Percentiles rank a stretch among this genome's conserved stretches.
Conservation (phyloP, 2,329 filamentous ascomycete genomes). For the Penicillium expansum region DNA sequence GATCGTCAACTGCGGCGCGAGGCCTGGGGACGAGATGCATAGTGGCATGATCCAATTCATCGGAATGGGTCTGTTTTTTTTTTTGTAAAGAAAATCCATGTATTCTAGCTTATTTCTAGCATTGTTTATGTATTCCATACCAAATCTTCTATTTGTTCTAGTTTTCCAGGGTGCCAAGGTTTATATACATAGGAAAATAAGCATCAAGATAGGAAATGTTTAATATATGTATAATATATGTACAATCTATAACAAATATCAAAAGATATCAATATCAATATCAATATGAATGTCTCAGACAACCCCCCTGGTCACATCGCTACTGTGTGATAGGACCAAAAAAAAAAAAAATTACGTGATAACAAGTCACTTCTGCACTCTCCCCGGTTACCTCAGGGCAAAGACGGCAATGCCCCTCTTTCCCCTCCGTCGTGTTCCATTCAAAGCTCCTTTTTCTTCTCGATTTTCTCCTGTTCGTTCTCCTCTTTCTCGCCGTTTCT, state of each 20-base stretch:
- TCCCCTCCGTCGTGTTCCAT: constrained; percentile 32
- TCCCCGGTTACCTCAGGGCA: constrained; percentile 11
- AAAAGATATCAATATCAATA: too few species aligned
- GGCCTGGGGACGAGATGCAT: constrained; percentile 59
- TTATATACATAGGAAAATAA: neutral
- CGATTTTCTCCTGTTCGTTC: constrained; percentile 13
- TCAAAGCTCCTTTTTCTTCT: constrained; percentile 21
- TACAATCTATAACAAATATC: too few species aligned
- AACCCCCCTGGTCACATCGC: constrained; percentile 5
- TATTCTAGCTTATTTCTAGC: constrained; percentile 23
- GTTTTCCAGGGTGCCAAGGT: neutral
- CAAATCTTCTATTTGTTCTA: neutral
- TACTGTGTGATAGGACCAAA: constrained; percentile 9
- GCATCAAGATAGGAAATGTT: neutral
- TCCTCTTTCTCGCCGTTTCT: constrained; percentile 32
- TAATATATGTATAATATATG: too few species aligned
- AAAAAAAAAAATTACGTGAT: constrained; percentile 25
- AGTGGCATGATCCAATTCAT: neutral
- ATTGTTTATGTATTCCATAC: constrained; percentile 20
- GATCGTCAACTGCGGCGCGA: constrained; percentile 60
- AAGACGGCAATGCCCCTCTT: constrained; percentile 33
- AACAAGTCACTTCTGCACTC: constrained; percentile 11
- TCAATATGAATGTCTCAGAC: too few species aligned
- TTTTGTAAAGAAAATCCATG: constrained; percentile 23
- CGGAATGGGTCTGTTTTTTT: neutral